Conservation (phyloP, 352 stramenopile genomes). For the Hyphochytrium catenoides region DNA sequence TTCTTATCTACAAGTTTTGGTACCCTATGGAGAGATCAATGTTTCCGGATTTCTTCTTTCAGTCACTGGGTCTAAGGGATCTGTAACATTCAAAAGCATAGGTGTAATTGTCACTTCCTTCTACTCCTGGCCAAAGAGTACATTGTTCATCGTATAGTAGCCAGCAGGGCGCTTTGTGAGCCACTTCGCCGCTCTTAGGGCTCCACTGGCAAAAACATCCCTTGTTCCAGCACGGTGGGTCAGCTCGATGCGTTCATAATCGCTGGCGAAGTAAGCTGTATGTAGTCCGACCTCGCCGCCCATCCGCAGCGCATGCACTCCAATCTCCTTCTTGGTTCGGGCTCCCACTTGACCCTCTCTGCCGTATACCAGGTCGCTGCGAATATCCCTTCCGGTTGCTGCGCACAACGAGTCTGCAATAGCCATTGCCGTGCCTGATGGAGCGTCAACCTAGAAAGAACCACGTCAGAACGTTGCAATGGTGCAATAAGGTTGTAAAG, state of each 20-base stretch:
- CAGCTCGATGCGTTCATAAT: conserved; percentile 51
- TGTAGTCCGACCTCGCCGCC: conserved; percentile 53
- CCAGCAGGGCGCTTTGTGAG: conserved; percentile 19
- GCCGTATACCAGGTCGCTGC: conserved; percentile 1
- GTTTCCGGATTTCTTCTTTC: no score
- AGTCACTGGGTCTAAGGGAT: no score
- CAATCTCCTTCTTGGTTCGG: conserved; percentile 3
- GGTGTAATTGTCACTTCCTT: no score
- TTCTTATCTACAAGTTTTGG: no score
- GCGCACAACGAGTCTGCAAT: conserved; percentile 28
- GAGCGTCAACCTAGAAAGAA: no score
- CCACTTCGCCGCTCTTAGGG: conserved; percentile 30
- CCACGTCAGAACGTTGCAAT: no score
- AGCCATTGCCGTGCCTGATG: conserved; percentile 46
- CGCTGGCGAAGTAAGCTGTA: conserved; percentile 44
- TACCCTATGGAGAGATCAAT: no score
- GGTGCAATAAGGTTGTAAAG: no score
- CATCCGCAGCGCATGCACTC: conserved; percentile 18
- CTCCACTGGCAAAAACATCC: conserved; percentile 52
- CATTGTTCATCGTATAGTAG: no score
- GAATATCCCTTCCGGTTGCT: conserved; percentile 19
- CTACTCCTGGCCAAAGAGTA: no score
- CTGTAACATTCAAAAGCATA: no score
- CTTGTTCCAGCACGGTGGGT: conserved; percentile 44
- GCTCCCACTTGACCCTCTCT: conserved; percentile 24